Base-by-base conservation (phyloP, 2,329 filamentous ascomycete species). In the Amauroascus niger region DNA sequence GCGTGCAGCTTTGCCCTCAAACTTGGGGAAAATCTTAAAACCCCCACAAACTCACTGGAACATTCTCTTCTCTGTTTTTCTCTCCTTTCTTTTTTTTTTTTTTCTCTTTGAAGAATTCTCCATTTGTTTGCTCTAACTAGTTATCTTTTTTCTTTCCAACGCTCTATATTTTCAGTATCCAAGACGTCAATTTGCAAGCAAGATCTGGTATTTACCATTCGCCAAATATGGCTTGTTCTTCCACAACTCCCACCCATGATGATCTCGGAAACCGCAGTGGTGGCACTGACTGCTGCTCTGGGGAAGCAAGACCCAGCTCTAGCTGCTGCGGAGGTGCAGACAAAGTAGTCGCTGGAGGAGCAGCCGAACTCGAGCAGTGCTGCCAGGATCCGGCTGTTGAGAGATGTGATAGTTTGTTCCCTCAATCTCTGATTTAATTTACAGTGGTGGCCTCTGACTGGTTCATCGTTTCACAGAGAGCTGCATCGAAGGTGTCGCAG, bases 221-320 rank as follows among this genome's bases (percentile, higher is more conserved):
- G 49, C 26, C 37, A n/a, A 43, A 22, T 87, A 82, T 0, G 91
- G 90, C 0, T 71, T 94, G 47, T 74, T 96, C 53, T 94, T 95
- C 66, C 80, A 86, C 57, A 86, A 95, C 71, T 28, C 14, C 32
- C 13, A 39, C 18, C n/a, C 32, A 26, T 24, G 32, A 20, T 28
- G 46, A 28, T n/a, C 46, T 28, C 22, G 45, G 20, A 11, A 14
- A 16, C 48, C 39, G 18, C 6, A 44, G 16, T 35, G 20, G 8
- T 18, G n/a, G 35, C n/a, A 14, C 16, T 9, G 47, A 4, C 11
- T 49, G 47, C 22, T 47, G 44, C 16, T 18, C 44, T 20, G 26
- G 26, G 3, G 16, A 20, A 18, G n/a, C 44, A 32, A 40, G 40
- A n/a, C 33, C 13, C 18, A 37, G 28, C n/a, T 33, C 44, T 32